phyloP scores from a whole-genome alignment of 148 eudicot genomes.

The Polygonum aviculare region DNA sequence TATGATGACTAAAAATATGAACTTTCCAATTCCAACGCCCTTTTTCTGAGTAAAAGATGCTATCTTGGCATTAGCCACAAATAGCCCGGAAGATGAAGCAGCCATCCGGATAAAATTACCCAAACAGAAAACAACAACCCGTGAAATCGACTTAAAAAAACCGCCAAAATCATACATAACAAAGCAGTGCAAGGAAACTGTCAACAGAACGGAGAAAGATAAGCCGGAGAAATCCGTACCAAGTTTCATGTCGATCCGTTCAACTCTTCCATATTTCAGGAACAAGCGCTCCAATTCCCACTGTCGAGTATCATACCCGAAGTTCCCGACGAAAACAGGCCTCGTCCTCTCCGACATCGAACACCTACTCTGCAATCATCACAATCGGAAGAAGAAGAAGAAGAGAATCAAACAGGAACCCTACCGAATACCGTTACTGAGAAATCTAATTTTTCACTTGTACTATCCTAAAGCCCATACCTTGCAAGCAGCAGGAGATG shows the following conservation, averaged over 20 bases:
- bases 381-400: neutral
- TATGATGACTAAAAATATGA: neutral
- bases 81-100: neutral
- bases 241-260: constrained; percentile 89
- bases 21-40: neutral
- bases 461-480: neutral
- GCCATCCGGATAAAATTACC: neutral
- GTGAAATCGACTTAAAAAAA: neutral
- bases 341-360: constrained; percentile 28
- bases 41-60: too few species aligned
- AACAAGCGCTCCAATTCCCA: constrained; percentile 71
- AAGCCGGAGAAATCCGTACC: constrained; percentile 27
- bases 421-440: neutral
- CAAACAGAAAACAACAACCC: neutral
- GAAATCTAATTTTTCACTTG: neutral
- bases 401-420: neutral
- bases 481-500: neutral
- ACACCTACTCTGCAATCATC: neutral
- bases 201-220: neutral
- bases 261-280: constrained; percentile 73
- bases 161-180: neutral
- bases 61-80: neutral
- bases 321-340: constrained; percentile 80
- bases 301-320: constrained; percentile 77
- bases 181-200: neutral